Evolutionary conservation across 2,329 filamentous ascomycete species (phyloP).

Genomic region (Neurospora crassa): DNA sequence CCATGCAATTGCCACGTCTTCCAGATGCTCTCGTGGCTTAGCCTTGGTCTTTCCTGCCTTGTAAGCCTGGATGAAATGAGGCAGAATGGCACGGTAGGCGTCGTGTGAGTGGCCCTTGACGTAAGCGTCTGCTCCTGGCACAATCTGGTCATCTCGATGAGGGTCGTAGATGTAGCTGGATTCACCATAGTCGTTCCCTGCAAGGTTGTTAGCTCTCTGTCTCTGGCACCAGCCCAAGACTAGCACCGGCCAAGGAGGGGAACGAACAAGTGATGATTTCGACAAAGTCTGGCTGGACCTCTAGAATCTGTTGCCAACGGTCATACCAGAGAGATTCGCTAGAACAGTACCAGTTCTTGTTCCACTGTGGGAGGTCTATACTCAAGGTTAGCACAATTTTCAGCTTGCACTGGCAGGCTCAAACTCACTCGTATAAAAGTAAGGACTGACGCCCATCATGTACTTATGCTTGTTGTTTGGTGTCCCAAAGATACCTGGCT

Average conservation of each 20-base stretch:
- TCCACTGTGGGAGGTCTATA: conserved; percentile 20
- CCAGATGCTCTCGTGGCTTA: conserved; percentile 11
- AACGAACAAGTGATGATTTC: conserved; percentile 42
- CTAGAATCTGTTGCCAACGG: conserved; percentile 44
- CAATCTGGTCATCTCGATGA: conserved; percentile 32
- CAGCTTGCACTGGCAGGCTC: conserved; percentile 26
- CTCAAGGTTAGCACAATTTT: conserved; percentile 11
- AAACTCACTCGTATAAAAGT: conserved; percentile 31
- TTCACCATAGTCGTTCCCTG: conserved; percentile 50
- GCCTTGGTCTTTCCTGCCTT: conserved; percentile 31
- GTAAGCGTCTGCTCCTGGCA: conserved; percentile 37
- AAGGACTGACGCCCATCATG: conserved; percentile 37
- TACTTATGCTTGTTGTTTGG: conserved; percentile 22
- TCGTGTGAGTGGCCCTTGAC: conserved; percentile 37
- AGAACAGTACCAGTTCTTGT: conserved; percentile 48
- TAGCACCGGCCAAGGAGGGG: not conserved
- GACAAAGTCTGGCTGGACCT: conserved; percentile 40
- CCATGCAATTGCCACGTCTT: conserved; percentile 31
- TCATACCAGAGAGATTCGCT: conserved; percentile 46
- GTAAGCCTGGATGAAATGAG: conserved; percentile 40
- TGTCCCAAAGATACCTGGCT: not conserved
- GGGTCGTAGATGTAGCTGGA: conserved; percentile 45
- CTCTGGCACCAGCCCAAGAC: too few species aligned
- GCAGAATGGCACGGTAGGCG: conserved; percentile 37
- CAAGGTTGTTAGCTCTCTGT: not conserved